These are phyloP conservation scores for Sorghum bicolor DNA, from an alignment of 176 grass and related monocot species.

Conservation along the genomic window DNA sequence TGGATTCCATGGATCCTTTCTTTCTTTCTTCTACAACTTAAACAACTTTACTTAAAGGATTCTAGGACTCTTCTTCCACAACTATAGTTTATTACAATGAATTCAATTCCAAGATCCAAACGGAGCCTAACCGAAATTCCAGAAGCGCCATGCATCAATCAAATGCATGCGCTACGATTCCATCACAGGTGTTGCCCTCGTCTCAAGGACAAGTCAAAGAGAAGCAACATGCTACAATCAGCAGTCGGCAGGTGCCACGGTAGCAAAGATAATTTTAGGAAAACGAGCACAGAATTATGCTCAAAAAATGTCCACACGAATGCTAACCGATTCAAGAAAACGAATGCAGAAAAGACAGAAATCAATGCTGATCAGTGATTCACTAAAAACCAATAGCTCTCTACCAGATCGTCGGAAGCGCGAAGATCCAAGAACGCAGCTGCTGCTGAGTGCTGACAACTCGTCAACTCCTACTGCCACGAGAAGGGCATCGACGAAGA, in stretches of 20 bases:
- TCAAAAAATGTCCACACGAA: slow-evolving; percentile 34
- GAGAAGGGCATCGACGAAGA: slow-evolving; percentile 50
- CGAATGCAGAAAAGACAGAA: slow-evolving; percentile 17
- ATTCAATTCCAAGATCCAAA: too few species aligned
- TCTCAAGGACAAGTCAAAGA: background rate
- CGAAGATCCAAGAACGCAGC: background rate
- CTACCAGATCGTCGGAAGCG: slow-evolving; percentile 9
- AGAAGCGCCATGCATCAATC: background rate
- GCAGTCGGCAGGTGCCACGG: background rate
- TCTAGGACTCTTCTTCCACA: too few species aligned
- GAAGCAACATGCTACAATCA: background rate
- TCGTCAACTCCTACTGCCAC: slow-evolving; percentile 52
- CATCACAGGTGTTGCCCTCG: background rate
- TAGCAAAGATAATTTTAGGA: background rate
- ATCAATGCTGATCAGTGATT: slow-evolving; percentile 8
- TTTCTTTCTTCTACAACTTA: too few species aligned
- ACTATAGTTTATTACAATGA: too few species aligned
- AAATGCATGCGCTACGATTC: background rate
- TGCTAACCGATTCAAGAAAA: slow-evolving; percentile 1
- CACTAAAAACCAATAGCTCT: background rate
- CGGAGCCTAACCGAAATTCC: background rate
- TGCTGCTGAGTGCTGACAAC: background rate
- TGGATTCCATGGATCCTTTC: too few species aligned
- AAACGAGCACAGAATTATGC: slow-evolving; percentile 24
- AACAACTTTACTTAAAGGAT: too few species aligned